These are phyloP conservation scores for Cladophialophora chaetospira DNA, from an alignment of 2,329 filamentous ascomycete genomes.

Conservation along the genomic window DNA sequence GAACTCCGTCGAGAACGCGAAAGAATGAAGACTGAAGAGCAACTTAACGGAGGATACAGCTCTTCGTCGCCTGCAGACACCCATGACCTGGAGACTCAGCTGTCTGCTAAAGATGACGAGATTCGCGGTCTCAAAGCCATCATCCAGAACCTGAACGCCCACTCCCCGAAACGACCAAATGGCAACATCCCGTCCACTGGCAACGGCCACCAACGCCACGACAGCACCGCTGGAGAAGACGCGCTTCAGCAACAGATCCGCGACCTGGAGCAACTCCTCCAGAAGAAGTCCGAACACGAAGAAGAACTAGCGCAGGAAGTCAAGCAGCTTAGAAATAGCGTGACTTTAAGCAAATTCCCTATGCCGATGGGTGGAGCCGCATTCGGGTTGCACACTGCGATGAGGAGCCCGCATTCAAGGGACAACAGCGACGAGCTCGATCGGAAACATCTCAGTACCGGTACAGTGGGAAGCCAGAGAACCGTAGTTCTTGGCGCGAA, in stretches of 20 bases:
- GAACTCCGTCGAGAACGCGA: conserved; percentile 88
- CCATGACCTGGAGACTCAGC: conserved; percentile 35
- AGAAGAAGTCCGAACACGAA: conserved; percentile 72
- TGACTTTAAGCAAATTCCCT: conserved; percentile 29
- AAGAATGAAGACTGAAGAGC: conserved; percentile 62
- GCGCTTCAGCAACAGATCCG: conserved; percentile 77
- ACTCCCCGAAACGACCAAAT: conserved; percentile 34
- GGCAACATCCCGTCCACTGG: conserved; percentile 23
- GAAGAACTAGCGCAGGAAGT: conserved; percentile 85
- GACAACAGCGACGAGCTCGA: conserved; percentile 28
- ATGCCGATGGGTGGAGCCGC: conserved; percentile 22
- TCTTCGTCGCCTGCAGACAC: conserved; percentile 31
- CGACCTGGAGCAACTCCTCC: conserved; percentile 72
- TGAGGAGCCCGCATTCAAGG: conserved; percentile 42
- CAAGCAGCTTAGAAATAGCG: conserved; percentile 60
- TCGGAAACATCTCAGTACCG: conserved; percentile 28
- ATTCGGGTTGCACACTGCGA: conserved; percentile 28
- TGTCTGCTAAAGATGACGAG: conserved; percentile 95
- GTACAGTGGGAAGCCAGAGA: conserved; percentile 26
- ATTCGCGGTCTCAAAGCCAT: conserved; percentile 96
- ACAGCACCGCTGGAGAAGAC: conserved; percentile 43
- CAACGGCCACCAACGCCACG: conserved; percentile 24
- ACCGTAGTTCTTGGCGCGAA: conserved; percentile 27
- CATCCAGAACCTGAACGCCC: conserved; percentile 86
- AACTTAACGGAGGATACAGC: conserved; percentile 33